phyloP scores from a whole-genome alignment of 768 basidiomycete genomes.

The Boletus vermiculosoides region DNA sequence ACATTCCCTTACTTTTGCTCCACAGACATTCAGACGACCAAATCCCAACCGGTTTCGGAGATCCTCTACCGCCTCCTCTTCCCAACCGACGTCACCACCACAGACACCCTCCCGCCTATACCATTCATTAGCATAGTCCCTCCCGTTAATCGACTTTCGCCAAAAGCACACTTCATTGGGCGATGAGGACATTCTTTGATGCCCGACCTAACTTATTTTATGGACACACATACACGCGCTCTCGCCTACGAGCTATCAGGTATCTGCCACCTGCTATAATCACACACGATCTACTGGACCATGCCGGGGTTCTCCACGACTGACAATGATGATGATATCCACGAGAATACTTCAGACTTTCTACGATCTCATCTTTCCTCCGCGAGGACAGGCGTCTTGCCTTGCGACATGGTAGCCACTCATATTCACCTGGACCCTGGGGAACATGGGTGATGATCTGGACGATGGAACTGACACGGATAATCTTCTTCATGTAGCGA shows the following conservation, averaged over 20 bases:
- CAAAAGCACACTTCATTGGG: constrained; percentile 18
- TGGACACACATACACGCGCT: constrained; percentile 22
- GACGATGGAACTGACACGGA: constrained; percentile 30
- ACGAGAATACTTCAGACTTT: constrained; percentile 20
- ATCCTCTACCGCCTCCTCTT: constrained; percentile 19
- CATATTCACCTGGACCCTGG: constrained; percentile 2
- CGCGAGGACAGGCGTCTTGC: constrained; percentile 9
- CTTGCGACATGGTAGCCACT: constrained; percentile 5
- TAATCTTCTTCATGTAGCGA: constrained; percentile 27
- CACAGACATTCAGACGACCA: constrained; percentile 36
- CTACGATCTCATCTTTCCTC: constrained; percentile 21
- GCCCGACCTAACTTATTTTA: constrained; percentile 30
- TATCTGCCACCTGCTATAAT: constrained; percentile 29
- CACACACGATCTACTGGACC: constrained; percentile 21
- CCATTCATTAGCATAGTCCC: constrained; percentile 33
- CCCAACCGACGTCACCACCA: constrained; percentile 27
- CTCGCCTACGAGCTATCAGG: constrained; percentile 17
- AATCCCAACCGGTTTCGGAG: constrained; percentile 28
- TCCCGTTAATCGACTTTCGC: constrained; percentile 15
- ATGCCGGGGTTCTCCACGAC: constrained; percentile 23
- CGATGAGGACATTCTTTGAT: constrained; percentile 5
- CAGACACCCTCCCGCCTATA: constrained; percentile 36
- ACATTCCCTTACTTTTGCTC: not conserved
- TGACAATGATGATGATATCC: constrained; percentile 27
- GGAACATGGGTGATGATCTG: constrained; percentile 5